A percentile compares a stretch with the other conserved stretches of the same genome.
Evolutionary conservation across 192 early-diverging fungal species (phyloP).

Genomic region (Rhizophagus prolifer): DNA sequence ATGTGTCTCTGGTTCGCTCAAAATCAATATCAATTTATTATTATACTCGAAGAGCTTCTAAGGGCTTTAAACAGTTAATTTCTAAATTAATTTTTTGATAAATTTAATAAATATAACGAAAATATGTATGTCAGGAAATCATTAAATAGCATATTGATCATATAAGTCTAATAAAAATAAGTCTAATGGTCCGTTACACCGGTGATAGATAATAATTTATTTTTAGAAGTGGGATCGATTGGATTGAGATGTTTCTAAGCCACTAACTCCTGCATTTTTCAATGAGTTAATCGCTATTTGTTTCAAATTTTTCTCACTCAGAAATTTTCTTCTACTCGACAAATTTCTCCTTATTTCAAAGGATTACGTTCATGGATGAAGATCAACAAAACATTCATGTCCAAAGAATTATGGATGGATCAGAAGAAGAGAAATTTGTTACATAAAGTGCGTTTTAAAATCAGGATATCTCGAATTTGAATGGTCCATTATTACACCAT

Average conservation of each 20-base stretch:
- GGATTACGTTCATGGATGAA: not conserved
- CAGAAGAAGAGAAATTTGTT: conserved; percentile 14
- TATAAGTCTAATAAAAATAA: no score
- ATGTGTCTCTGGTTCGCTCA: no score
- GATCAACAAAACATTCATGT: not conserved
- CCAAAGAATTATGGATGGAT: not conserved
- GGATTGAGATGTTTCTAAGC: not conserved
- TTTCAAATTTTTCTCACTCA: not conserved
- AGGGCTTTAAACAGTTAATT: no score
- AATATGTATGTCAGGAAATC: no score
- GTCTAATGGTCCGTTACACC: no score
- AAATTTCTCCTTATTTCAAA: not conserved
- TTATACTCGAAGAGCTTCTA: no score
- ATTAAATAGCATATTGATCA: no score
- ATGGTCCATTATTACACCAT: conserved; percentile 22
- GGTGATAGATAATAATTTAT: not conserved
- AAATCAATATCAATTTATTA: no score
- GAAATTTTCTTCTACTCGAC: not conserved
- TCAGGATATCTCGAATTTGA: not conserved
- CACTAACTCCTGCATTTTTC: not conserved
- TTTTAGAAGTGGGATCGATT: not conserved
- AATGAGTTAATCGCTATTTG: not conserved
- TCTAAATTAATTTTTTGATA: no score
- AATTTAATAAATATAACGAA: no score
- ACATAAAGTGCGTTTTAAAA: conserved; percentile 14